A percentile compares a stretch with the other conserved stretches of the same genome.
phyloP scores from a whole-genome alignment of 441 rosid genomes.

The Dalechampia spathulata region DNA sequence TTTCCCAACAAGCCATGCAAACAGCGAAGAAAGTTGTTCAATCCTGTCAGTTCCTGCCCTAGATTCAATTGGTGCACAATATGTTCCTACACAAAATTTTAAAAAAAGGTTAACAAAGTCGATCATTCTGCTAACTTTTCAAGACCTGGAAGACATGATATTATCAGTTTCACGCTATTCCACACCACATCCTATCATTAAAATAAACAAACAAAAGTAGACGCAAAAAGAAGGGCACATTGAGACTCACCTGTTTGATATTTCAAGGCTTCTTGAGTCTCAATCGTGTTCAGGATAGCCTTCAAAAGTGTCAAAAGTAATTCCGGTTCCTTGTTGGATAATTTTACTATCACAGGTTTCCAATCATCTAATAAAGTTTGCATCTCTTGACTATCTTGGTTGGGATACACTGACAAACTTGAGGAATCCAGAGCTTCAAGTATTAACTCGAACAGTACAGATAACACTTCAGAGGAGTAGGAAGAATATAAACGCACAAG shows the following conservation, averaged over 20 bases:
- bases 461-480: constrained; percentile 62
- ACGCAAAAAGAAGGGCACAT: neutral
- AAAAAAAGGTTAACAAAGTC: constrained; percentile 12
- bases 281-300: constrained; percentile 53
- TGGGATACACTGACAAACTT: constrained; percentile 28
- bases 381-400: constrained; percentile 25
- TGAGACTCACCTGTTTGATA: constrained; percentile 40
- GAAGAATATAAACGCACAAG: constrained; percentile 58
- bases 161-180: neutral
- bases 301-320: constrained; percentile 60
- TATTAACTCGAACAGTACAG: constrained; percentile 57
- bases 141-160: neutral
- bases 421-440: constrained; percentile 50
- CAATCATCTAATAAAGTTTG: constrained; percentile 42
- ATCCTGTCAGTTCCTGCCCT: constrained; percentile 25
- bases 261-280: constrained; percentile 35
- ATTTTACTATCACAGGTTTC: constrained; percentile 50
- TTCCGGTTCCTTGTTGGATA: constrained; percentile 75
- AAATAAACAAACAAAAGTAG: neutral
- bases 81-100: constrained; percentile 20
- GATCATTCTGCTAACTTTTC: no score
- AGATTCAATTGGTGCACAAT: constrained; percentile 21
- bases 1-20: constrained; percentile 65
- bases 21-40: constrained; percentile 46
- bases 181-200: constrained; percentile 1